Conservation (phyloP, 1,284 basidiomycete species). For the Malassezia equina region DNA sequence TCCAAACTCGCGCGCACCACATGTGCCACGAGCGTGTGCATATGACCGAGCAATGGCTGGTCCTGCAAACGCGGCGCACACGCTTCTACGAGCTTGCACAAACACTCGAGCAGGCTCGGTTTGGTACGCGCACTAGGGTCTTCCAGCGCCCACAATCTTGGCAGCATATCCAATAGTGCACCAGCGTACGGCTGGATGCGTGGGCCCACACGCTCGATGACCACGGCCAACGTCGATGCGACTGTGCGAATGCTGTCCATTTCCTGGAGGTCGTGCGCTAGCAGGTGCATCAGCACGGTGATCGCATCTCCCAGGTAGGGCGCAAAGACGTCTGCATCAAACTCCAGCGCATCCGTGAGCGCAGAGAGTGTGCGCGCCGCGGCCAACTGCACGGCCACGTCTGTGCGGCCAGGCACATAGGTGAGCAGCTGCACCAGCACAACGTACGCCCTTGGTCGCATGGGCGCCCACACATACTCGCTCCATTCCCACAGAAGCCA, state of each 20-base stretch:
- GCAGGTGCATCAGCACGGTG: slow-evolving; percentile 26
- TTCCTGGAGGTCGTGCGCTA: slow-evolving; percentile 33
- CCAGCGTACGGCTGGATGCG: slow-evolving; percentile 33
- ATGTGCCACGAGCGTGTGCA: slow-evolving; percentile 35
- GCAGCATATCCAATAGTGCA: slow-evolving; percentile 31
- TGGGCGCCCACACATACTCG: slow-evolving; percentile 27
- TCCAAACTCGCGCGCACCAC: slow-evolving; percentile 34
- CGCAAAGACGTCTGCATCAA: slow-evolving; percentile 37
- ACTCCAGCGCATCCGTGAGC: slow-evolving; percentile 40
- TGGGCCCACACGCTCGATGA: slow-evolving; percentile 42
- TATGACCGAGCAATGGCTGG: slow-evolving; percentile 19
- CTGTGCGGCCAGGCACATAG: slow-evolving; percentile 25
- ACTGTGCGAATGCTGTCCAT: slow-evolving; percentile 40
- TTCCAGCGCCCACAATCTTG: slow-evolving; percentile 36
- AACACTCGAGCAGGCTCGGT: slow-evolving; percentile 39
- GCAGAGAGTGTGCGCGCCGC: slow-evolving; percentile 35
- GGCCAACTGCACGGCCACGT: slow-evolving; percentile 39
- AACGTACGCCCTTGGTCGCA: slow-evolving; percentile 28
- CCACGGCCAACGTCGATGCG: slow-evolving; percentile 34
- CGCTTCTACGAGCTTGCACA: slow-evolving; percentile 36
- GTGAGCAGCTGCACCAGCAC: slow-evolving; percentile 34
- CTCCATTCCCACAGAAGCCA: slow-evolving; percentile 43
- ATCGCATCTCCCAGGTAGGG: slow-evolving; percentile 35
- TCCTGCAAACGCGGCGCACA: slow-evolving; percentile 24
- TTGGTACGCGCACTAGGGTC: slow-evolving; percentile 37